Evolutionary conservation across 371 early-diverging fungal genomes (phyloP).

Genomic region (Zancudomyces culisetae): DNA sequence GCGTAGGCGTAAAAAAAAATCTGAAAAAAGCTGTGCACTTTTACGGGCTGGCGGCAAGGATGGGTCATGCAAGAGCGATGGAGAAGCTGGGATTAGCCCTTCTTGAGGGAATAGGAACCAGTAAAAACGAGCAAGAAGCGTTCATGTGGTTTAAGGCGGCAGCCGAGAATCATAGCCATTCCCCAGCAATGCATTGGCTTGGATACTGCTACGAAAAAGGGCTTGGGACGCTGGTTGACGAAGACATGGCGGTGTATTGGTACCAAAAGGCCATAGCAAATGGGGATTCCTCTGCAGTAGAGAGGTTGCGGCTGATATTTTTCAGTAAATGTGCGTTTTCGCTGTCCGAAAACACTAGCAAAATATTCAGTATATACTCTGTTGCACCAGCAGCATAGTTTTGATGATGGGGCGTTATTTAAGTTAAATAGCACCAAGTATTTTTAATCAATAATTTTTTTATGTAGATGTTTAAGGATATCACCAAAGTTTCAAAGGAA

Average conservation of each 20-base stretch:
- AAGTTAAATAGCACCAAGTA: too few relatives aligned
- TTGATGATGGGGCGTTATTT: too few relatives aligned
- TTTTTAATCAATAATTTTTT: too few relatives aligned
- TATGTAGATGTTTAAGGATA: too few relatives aligned
- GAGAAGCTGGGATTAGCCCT: constrained; percentile 41
- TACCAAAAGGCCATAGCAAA: constrained; percentile 7
- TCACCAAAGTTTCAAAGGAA: too few relatives aligned
- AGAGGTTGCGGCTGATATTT: constrained; percentile 2
- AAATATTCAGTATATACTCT: background rate
- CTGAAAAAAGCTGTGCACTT: constrained; percentile 42
- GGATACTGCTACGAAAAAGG: constrained; percentile 7
- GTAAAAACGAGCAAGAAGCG: constrained; percentile 33
- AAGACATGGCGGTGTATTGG: constrained; percentile 14
- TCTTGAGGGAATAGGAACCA: constrained; percentile 46
- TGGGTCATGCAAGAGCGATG: constrained; percentile 45
- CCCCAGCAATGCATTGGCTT: constrained; percentile 6
- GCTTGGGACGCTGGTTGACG: constrained; percentile 2
- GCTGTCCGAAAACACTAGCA: background rate
- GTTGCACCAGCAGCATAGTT: background rate
- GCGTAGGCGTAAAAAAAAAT: constrained; percentile 45
- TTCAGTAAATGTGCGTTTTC: background rate
- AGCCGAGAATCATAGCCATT: constrained; percentile 15
- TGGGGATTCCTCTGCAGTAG: constrained; percentile 4
- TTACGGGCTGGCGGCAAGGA: constrained; percentile 44
- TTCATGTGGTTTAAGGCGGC: constrained; percentile 47